Conservation (phyloP, 2,329 filamentous ascomycete genomes). For the Alternaria novae-zelandiae region DNA sequence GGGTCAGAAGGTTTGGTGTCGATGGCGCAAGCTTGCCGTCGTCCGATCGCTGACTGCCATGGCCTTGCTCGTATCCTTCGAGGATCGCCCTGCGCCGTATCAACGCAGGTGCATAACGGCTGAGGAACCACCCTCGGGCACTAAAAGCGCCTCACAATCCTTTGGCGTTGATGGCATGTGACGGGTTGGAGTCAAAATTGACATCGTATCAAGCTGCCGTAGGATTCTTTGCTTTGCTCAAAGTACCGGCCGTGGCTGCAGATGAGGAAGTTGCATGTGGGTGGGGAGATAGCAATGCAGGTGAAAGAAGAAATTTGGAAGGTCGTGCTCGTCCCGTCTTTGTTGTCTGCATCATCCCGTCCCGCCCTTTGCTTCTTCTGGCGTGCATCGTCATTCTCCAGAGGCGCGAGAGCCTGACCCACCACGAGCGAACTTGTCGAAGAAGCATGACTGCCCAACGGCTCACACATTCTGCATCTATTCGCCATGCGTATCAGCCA, state of each 20-base stretch:
- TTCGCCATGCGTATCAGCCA: constrained; percentile 11
- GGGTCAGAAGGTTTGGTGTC: constrained; percentile 17
- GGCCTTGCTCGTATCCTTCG: constrained; percentile 19
- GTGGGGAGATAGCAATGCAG: constrained; percentile 15
- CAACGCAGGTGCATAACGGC: constrained; percentile 16
- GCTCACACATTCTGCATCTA: neutral
- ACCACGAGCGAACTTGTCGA: constrained; percentile 1
- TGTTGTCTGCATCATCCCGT: constrained; percentile 8
- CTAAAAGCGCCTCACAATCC: constrained; percentile 43
- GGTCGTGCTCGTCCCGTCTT: constrained; percentile 14
- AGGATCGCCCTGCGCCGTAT: constrained; percentile 13
- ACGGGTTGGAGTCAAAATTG: constrained; percentile 30
- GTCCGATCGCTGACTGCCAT: constrained; percentile 26
- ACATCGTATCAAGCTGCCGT: constrained; percentile 16
- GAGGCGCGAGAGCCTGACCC: constrained; percentile 3
- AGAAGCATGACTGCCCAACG: constrained; percentile 16
- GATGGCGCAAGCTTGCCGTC: constrained; percentile 26
- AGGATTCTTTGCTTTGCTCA: constrained; percentile 9
- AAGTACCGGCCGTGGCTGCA: constrained; percentile 11
- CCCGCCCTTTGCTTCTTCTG: constrained; percentile 14
- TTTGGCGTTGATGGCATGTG: constrained; percentile 24
- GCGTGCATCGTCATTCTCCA: constrained; percentile 12
- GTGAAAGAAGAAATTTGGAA: constrained; percentile 7
- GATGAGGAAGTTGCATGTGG: constrained; percentile 9
- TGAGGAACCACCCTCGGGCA: constrained; percentile 29